These are phyloP conservation scores for Globisporangium nodosum DNA, from an alignment of 352 stramenopile genomes.

Conservation along the genomic window DNA sequence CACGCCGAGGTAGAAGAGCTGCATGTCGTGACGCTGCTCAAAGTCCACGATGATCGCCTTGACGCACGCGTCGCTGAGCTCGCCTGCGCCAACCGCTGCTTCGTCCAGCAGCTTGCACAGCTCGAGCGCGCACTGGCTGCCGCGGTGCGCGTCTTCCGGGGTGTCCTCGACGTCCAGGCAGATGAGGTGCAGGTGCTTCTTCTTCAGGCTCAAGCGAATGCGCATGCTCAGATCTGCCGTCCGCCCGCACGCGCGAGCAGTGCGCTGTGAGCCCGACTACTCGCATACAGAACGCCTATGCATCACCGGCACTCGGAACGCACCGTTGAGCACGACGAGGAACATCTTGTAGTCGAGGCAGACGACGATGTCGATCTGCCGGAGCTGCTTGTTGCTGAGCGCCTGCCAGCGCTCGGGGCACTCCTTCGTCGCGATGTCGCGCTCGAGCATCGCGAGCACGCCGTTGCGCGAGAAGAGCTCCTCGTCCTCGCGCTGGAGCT, in stretches of 20 bases:
- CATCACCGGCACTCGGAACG: neutral
- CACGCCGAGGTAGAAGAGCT: slow-evolving; percentile 48
- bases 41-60: slow-evolving; percentile 37
- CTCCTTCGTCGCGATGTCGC: slow-evolving; percentile 66
- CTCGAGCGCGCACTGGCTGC: slow-evolving; percentile 39
- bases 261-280: neutral
- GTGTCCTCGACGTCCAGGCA: slow-evolving; percentile 79
- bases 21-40: slow-evolving; percentile 29
- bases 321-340: slow-evolving; percentile 62
- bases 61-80: slow-evolving; percentile 39
- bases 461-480: slow-evolving; percentile 53
- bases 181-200: slow-evolving; percentile 67
- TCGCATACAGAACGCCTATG: neutral
- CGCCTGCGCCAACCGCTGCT: neutral
- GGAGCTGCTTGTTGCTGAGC: slow-evolving; percentile 51
- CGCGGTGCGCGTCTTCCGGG: slow-evolving; percentile 46
- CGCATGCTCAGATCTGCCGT: slow-evolving; percentile 43
- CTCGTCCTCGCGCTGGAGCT: slow-evolving; percentile 46
- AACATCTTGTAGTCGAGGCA: slow-evolving; percentile 84
- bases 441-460: slow-evolving; percentile 64
- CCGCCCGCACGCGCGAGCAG: neutral
- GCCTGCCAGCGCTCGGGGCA: slow-evolving; percentile 75
- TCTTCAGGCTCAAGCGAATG: slow-evolving; percentile 37
- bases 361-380: slow-evolving; percentile 64
- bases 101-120: slow-evolving; percentile 47